Evolutionary conservation across 768 basidiomycete genomes (phyloP).

Genomic region (Suillus alpinus): DNA sequence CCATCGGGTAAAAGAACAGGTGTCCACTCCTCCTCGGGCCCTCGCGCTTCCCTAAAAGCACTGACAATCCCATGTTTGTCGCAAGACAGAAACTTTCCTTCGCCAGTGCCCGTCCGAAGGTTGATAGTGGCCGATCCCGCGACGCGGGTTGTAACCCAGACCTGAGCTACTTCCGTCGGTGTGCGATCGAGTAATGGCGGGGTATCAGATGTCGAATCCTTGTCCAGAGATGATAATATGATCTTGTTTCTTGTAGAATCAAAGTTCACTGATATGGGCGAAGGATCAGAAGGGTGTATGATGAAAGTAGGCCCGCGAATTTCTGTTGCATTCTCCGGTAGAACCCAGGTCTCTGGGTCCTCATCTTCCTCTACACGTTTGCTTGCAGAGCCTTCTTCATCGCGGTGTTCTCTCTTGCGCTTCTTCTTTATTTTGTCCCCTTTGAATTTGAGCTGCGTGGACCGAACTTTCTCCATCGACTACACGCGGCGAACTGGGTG

Average conservation of each 20-base stretch:
- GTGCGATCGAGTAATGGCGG: constrained; percentile 56
- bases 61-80: constrained; percentile 83
- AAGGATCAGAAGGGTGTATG: constrained; percentile 76
- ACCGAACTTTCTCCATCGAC: constrained; percentile 51
- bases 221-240: constrained; percentile 62
- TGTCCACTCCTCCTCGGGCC: constrained; percentile 93
- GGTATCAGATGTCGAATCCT: constrained; percentile 44
- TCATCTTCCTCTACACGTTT: constrained; percentile 58
- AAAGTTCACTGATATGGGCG: constrained; percentile 73
- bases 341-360: constrained; percentile 75
- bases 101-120: constrained; percentile 80
- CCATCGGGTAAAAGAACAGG: constrained; percentile 79
- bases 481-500: constrained; percentile 3
- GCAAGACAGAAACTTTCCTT: constrained; percentile 88
- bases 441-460: constrained; percentile 83
- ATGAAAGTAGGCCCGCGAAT: constrained; percentile 89
- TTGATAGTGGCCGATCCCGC: constrained; percentile 85
- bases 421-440: constrained; percentile 86
- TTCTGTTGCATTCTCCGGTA: constrained; percentile 67
- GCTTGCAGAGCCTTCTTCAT: constrained; percentile 40
- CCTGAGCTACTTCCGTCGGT: constrained; percentile 82
- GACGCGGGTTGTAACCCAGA: constrained; percentile 88
- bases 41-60: constrained; percentile 84
- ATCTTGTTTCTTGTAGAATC: constrained; percentile 74
- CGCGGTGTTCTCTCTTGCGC: constrained; percentile 53